Percentiles rank a stretch among this genome's conserved stretches.
These are phyloP conservation scores for Syzygium jambos DNA, from an alignment of 345 rosid species.

Conservation along the genomic window DNA sequence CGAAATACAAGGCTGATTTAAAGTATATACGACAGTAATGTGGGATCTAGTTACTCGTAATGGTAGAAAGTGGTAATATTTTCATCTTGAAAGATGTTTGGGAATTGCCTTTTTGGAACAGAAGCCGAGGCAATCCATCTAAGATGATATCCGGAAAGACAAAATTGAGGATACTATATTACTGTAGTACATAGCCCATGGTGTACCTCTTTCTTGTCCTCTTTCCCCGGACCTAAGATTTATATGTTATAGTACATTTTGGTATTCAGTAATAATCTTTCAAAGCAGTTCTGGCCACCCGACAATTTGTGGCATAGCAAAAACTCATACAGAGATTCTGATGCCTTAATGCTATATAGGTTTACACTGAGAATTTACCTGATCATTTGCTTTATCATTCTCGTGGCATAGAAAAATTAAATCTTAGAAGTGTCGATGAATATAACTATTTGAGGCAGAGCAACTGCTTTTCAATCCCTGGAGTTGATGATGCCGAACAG, in stretches of 20 bases:
- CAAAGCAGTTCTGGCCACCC: background rate
- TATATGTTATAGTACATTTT: background rate
- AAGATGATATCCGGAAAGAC: background rate
- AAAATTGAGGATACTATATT: background rate
- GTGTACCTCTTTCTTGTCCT: background rate
- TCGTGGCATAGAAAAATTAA: constrained; percentile 60
- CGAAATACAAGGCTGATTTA: background rate
- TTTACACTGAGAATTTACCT: background rate
- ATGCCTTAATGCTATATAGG: background rate
- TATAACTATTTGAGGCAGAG: constrained; percentile 88
- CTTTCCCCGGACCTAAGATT: background rate
- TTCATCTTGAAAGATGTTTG: background rate
- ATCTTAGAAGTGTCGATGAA: constrained; percentile 64
- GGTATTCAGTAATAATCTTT: background rate
- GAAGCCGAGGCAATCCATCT: background rate
- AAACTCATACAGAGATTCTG: background rate
- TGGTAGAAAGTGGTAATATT: background rate
- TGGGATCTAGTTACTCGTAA: background rate
- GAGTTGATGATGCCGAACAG: constrained; percentile 81
- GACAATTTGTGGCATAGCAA: background rate
- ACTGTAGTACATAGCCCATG: background rate
- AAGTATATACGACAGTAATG: background rate
- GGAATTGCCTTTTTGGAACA: background rate
- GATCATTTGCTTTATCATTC: background rate
- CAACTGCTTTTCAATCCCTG: constrained; percentile 60